Evolutionary conservation across 2,329 filamentous ascomycete genomes (phyloP).

Genomic region (Drechmeria coniospora): DNA sequence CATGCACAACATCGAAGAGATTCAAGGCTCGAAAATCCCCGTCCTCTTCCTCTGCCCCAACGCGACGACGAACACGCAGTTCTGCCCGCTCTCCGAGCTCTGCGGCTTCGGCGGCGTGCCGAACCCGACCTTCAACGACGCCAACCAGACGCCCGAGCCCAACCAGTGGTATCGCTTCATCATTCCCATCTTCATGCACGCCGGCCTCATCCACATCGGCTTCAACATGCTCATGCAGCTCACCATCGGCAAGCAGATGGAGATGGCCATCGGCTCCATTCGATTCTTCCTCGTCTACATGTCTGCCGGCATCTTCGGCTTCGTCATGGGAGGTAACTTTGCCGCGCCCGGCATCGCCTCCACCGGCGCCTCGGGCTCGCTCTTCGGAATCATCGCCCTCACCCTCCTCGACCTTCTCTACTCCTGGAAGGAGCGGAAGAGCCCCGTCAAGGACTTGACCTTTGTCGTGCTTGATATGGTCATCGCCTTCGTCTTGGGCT

Average conservation of each 20-base stretch:
- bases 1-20: constrained; percentile 67
- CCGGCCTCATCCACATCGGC: constrained; percentile 82
- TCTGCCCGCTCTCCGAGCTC: constrained; percentile 61
- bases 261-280: constrained; percentile 72
- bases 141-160: constrained; percentile 43
- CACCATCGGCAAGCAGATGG: constrained; percentile 84
- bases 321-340: constrained; percentile 88
- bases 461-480: constrained; percentile 75
- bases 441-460: constrained; percentile 68
- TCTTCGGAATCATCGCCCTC: constrained; percentile 86
- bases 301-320: constrained; percentile 84
- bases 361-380: constrained; percentile 73
- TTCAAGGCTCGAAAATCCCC: constrained; percentile 35
- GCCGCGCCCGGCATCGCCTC: constrained; percentile 69
- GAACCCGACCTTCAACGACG: constrained; percentile 44
- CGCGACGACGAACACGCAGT: constrained; percentile 43
- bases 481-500: constrained; percentile 81
- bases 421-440: constrained; percentile 68
- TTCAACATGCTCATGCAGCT: constrained; percentile 91
- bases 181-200: constrained; percentile 86
- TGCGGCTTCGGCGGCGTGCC: constrained; percentile 70
- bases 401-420: constrained; percentile 82
- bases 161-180: constrained; percentile 98
- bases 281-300: constrained; percentile 86
- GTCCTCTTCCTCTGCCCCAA: constrained; percentile 71